phyloP scores from a whole-genome alignment of 202 grass and related monocot genomes.

The Saccharum hybrid region DNA sequence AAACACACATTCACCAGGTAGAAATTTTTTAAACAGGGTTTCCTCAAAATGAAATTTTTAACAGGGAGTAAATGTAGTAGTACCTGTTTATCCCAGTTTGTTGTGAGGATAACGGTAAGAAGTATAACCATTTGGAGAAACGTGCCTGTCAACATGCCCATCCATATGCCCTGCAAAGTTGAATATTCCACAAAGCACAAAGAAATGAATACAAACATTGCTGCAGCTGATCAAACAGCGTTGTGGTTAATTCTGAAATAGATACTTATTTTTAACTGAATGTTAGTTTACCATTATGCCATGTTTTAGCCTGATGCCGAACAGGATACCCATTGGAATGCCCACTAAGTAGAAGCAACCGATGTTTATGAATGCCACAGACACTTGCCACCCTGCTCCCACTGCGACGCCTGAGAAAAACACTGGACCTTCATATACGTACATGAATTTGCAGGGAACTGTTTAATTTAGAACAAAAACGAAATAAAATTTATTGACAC shows the following conservation, averaged over 20 bases:
- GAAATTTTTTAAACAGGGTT: no score
- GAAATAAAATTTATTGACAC: not conserved
- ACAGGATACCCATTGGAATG: constrained; percentile 64
- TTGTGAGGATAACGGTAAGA: constrained; percentile 62
- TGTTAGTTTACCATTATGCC: constrained; percentile 50
- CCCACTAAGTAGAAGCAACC: constrained; percentile 86
- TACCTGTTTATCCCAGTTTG: constrained; percentile 88
- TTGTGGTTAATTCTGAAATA: no score
- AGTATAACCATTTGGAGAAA: constrained; percentile 69
- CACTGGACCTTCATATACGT: not conserved
- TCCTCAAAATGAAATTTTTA: not conserved
- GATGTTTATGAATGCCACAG: constrained; percentile 70
- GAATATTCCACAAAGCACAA: not conserved
- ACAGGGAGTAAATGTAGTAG: constrained; percentile 31
- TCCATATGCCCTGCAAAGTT: constrained; percentile 79
- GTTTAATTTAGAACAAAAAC: no score
- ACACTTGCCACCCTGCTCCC: constrained; percentile 79
- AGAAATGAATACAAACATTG: no score
- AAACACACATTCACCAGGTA: no score
- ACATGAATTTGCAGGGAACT: not conserved
- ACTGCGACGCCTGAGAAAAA: constrained; percentile 69
- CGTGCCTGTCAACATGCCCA: constrained; percentile 75
- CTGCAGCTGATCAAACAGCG: no score
- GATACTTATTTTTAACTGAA: not conserved
- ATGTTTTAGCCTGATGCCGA: constrained; percentile 66